These are phyloP conservation scores for Clonostachys rhizophaga DNA, from an alignment of 2,329 filamentous ascomycete genomes.

Conservation along the genomic window DNA sequence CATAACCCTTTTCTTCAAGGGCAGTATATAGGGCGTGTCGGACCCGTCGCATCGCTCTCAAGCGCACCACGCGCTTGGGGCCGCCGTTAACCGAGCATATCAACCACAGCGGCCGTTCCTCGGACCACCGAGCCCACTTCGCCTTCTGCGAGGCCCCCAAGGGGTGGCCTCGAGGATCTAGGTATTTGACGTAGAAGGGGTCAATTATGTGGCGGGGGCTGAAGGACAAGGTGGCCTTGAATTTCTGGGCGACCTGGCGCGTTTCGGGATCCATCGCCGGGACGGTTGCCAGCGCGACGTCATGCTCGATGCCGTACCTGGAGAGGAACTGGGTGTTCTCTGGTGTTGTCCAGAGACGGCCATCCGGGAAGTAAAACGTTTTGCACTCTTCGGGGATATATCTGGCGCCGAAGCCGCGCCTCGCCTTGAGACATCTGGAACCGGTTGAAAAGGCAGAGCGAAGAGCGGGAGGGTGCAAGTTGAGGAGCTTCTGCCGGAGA, in stretches of 20 bases:
- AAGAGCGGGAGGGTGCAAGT: conserved; percentile 3
- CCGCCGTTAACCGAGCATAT: conserved; percentile 9
- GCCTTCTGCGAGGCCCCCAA: conserved; percentile 14
- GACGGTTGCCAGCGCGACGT: conserved; percentile 9
- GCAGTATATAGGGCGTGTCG: conserved; percentile 16
- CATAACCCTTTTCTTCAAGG: conserved; percentile 17
- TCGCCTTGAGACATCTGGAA: conserved; percentile 6
- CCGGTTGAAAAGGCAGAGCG: conserved; percentile 1
- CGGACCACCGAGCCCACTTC: conserved; percentile 15
- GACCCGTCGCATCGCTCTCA: conserved; percentile 14
- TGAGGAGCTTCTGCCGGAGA: conserved; percentile 6
- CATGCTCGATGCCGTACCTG: background rate
- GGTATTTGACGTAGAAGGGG: conserved; percentile 21
- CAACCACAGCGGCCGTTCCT: conserved; percentile 24
- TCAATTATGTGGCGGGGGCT: conserved; percentile 21
- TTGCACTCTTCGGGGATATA: conserved; percentile 1
- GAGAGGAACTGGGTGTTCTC: conserved; percentile 1
- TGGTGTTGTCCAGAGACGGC: background rate
- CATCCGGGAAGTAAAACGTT: background rate
- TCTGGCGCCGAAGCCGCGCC: background rate
- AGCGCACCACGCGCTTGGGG: conserved; percentile 14
- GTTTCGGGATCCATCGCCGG: conserved; percentile 2
- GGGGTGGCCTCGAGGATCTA: conserved; percentile 24
- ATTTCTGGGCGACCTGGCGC: conserved; percentile 9
- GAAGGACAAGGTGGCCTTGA: conserved; percentile 10